Evolutionary conservation across 2,329 filamentous ascomycete genomes (phyloP), one percentile per base, ranked within the genome.

Genomic region (Exophiala mesophila): DNA sequence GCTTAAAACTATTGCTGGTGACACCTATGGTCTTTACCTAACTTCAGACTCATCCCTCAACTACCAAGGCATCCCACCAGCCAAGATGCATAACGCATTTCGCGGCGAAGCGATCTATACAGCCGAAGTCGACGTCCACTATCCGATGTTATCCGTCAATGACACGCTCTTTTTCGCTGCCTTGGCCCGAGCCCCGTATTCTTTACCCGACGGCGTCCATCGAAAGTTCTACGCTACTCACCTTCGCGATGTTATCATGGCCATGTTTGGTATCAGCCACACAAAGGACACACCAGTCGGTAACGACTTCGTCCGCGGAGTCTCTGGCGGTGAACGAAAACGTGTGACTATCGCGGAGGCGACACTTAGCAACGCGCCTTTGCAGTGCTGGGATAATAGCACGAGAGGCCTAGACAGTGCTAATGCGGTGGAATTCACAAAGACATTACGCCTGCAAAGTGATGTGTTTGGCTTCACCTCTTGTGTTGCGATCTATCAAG

Each of bases 251-350:
- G 77, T 82, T 56, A 72, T 95, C 46, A 71, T 94, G 41, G 86
- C 85, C 57, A 90, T 94, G 83, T 94, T 95, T 71, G 90, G 90
- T 59, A 94, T 95, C 38, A 83, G 88, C 60, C 88, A 94, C 63
- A 94, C 88, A 0, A 74, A 79, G 36, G 69, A 80, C 17, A 86
- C 82, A 4, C 82, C 80, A 54, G 78, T 85, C 3, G 82, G 82
- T 2, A 76, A 84, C 44, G 78, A 78, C 28, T 82, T 73, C 44
- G 69, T 83, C 1, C 73, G 81, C 3, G 80, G 83, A 53, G 78
- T 85, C 0, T 80, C 75, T 13, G 82, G 81, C 21, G 82, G 82
- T 19, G 81, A 85, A 60, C 65, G 80, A 4, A 85, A 85, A 62
- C 73, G 82, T 51, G 80, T 84, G 0, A 82, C 77, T 1, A 83